Evolutionary conservation across 495 filamentous ascomycete genomes (phyloP), one percentile per base, ranked within the genome.

Genomic region (Apiosordaria backusii): DNA sequence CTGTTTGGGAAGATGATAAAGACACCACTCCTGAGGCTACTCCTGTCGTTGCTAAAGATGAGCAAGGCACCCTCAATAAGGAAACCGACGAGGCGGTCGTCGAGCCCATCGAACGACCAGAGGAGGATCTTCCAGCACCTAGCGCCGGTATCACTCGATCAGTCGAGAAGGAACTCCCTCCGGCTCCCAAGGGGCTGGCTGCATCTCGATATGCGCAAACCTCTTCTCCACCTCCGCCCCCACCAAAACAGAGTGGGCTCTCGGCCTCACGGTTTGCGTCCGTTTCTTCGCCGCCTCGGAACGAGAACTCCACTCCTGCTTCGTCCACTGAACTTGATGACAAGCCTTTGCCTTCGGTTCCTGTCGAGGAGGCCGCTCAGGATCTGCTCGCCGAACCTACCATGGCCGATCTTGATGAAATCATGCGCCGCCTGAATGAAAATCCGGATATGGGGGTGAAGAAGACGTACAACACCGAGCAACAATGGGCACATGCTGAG

Each of bases 341-440:
- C 27, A 66, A 67, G 21, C 58, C 54, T 26, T 22, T 63, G 18
- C 60, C 69, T n/a, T 57, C 66, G 6, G 19, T 64, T 0, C 63
- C 64, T 0, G 57, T 58, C 22, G 69, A 61, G 9, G 64, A 68
- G 57, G 54, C 59, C 22, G 64, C 29, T 1, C 62, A 50, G 24
- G 65, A 27, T 18, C 70, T 71, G 27, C 65, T 67, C 24, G 57
- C 65, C n/a, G 79, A 85, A 55, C 86, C 86, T 23, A 87, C 90
- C 53, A 89, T 90, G 66, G 87, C 89, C 63, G 92, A 96, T 73
- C 88, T 96, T 68, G 92, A 96, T 76, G 90, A 86, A 25, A 82
- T 96, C 61, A 95, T 96, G 91, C 87, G 88, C 19, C 89, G 92
- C 58, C 82, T 96, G 61, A 89, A 92, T 72, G 82, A 86, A 57